phyloP scores from a whole-genome alignment of 2,329 filamentous ascomycete genomes.

The Fusarium chuoi region DNA sequence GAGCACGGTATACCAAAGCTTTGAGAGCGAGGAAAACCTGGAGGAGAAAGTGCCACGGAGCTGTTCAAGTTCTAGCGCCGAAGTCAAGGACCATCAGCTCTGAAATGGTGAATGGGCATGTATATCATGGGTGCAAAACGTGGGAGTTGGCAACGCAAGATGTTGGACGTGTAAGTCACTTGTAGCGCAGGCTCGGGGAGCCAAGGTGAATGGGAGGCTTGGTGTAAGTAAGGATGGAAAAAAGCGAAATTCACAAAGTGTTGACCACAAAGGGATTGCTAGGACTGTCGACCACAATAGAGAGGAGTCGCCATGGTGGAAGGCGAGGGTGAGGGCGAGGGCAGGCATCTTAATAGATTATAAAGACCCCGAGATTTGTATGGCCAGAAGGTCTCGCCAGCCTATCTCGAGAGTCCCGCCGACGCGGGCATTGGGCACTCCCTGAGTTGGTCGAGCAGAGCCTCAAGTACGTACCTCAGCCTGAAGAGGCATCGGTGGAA shows the following conservation, averaged over 20 bases:
- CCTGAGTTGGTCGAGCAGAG: slow-evolving; percentile 22
- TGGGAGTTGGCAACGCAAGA: slow-evolving; percentile 9
- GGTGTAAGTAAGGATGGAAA: background rate
- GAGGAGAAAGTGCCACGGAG: background rate
- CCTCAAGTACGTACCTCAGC: slow-evolving; percentile 23
- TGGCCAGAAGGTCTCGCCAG: background rate
- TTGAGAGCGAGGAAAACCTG: background rate
- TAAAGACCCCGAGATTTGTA: slow-evolving; percentile 10
- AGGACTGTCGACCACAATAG: background rate
- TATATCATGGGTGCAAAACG: background rate
- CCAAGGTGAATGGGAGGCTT: background rate
- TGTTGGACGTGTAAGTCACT: slow-evolving; percentile 21
- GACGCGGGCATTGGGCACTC: slow-evolving; percentile 11
- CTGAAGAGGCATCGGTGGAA: slow-evolving; percentile 8
- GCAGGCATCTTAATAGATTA: slow-evolving; percentile 27
- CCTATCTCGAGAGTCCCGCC: background rate
- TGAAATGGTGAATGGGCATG: background rate
- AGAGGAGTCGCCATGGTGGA: slow-evolving; percentile 9
- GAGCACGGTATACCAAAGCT: background rate
- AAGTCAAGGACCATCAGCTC: background rate
- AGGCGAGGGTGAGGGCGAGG: slow-evolving; percentile 29
- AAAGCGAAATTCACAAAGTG: background rate
- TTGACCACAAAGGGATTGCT: background rate
- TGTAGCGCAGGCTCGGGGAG: slow-evolving; percentile 1
- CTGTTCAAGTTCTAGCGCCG: background rate